A percentile compares a stretch with the other conserved stretches of the same genome.
phyloP scores from a whole-genome alignment of 2,329 filamentous ascomycete species.

The Botrytis aclada region DNA sequence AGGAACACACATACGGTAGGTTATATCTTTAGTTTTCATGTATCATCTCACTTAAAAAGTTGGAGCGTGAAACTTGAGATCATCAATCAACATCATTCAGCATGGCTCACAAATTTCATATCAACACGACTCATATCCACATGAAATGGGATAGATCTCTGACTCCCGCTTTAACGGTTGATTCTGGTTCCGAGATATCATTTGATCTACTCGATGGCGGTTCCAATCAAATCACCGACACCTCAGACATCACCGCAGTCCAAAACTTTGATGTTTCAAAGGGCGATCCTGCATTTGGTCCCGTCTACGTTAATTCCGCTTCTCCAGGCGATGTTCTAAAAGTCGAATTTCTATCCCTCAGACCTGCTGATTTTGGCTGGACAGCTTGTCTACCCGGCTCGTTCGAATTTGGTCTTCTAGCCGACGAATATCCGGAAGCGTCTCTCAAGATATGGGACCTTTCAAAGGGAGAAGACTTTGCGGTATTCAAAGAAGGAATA shows the following conservation, averaged over 20 bases:
- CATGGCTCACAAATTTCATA: slow-evolving; percentile 28
- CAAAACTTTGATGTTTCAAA: slow-evolving; percentile 38
- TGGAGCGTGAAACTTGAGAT: not conserved
- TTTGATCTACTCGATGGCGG: slow-evolving; percentile 51
- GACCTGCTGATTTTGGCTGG: slow-evolving; percentile 49
- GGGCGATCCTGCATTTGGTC: slow-evolving; percentile 49
- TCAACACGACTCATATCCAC: slow-evolving; percentile 37
- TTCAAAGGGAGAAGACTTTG: slow-evolving; percentile 40
- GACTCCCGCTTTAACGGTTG: slow-evolving; percentile 45
- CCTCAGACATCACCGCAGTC: slow-evolving; percentile 43
- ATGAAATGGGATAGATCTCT: slow-evolving; percentile 49
- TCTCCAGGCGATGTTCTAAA: slow-evolving; percentile 51
- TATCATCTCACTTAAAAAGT: not conserved
- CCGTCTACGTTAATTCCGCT: slow-evolving; percentile 48
- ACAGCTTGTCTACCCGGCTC: slow-evolving; percentile 49
- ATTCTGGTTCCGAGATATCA: slow-evolving; percentile 47
- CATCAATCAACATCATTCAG: not conserved
- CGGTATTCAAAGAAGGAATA: slow-evolving; percentile 48
- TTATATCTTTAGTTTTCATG: not conserved
- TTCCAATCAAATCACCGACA: slow-evolving; percentile 48
- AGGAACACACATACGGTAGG: not conserved
- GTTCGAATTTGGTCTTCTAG: slow-evolving; percentile 48
- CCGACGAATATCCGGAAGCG: slow-evolving; percentile 46
- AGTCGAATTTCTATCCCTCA: slow-evolving; percentile 48
- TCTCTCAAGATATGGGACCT: slow-evolving; percentile 50